Base-by-base conservation (phyloP, 306 rosid genomes). In the Gastrolobium villosum region DNA sequence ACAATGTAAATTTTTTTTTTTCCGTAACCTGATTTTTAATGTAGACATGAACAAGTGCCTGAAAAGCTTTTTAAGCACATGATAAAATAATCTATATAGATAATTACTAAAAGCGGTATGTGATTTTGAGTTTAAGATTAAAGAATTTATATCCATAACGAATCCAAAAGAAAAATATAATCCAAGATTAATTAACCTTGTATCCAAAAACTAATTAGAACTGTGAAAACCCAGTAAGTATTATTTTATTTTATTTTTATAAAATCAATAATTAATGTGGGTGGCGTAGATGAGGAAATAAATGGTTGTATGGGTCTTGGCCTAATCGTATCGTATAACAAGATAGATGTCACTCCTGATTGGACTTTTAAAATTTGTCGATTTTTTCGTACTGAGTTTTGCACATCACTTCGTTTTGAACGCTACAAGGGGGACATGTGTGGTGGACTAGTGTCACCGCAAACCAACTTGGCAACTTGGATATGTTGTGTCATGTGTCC, bases 381-480 rank as follows among this genome's bases (percentile, higher is more conserved):
- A 76, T 43, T 64, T 75, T 64, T 75, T 49, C 10, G 62, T 1
- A 45, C 4, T 49, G 28, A 55, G 41, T 54, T 72, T 11, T 1
- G 41, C 69, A 3, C 60, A 44, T 20, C 65, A 11, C 36, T 41
- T 30, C 5, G 45, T n/a, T 28, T 13, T 36, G 26, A 39, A 4
- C 3, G 44, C 32, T 4, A 52, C 35, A 28, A 1, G 31, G 46
- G 59, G 46, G 59, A 68, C 74, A 70, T 36, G 48, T 26, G 63
- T 48, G 11, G 61, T 32, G 30, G 9, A 52, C 36, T 10, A 7
- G 43, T 7, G 48, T 72, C 54, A 28, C 44, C 20, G 26, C 34
- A 20, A 7, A 15, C 14, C 64, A 9, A 49, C 48, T 74, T 59
- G 78, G 2, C 64, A 9, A 49, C 48, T 74, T 59, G 78, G 2